A percentile compares a stretch with the other conserved stretches of the same genome.
These are phyloP conservation scores for Talaromyces rugulosus DNA, from an alignment of 2,329 filamentous ascomycete genomes.

Conservation along the genomic window DNA sequence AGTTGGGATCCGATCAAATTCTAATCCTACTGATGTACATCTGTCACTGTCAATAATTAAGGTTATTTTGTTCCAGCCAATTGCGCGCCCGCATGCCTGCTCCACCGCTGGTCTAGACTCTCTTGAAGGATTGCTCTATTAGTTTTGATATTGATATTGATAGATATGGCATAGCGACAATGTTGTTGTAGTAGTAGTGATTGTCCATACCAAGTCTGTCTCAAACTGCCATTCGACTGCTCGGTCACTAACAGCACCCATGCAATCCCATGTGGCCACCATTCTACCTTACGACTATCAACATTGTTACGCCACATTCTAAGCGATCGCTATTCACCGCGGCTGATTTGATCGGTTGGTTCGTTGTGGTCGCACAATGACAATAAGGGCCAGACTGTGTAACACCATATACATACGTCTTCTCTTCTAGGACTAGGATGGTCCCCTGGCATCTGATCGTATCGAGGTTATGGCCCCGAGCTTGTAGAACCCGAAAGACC, in stretches of 20 bases:
- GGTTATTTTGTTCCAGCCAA: background rate
- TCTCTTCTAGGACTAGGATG: background rate
- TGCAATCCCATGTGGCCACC: background rate
- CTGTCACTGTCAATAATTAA: background rate
- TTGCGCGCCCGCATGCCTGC: background rate
- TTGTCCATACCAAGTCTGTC: background rate
- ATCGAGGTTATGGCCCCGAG: background rate
- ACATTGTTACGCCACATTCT: background rate
- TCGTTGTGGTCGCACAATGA: background rate
- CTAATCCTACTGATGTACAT: too few species aligned
- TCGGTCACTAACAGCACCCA: background rate
- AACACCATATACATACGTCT: background rate
- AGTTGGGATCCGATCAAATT: too few species aligned
- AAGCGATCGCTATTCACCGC: background rate
- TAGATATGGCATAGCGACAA: too few species aligned
- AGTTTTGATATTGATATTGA: background rate
- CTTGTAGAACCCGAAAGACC: background rate
- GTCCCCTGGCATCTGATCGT: background rate
- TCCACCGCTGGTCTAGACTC: background rate
- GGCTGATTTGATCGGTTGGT: background rate
- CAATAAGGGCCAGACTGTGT: background rate
- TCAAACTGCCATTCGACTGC: background rate
- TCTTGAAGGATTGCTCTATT: background rate
- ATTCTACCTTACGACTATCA: background rate
- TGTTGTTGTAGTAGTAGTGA: too few species aligned